Conservation (phyloP, 2,329 filamentous ascomycete genomes). For the Periconia sp. region DNA sequence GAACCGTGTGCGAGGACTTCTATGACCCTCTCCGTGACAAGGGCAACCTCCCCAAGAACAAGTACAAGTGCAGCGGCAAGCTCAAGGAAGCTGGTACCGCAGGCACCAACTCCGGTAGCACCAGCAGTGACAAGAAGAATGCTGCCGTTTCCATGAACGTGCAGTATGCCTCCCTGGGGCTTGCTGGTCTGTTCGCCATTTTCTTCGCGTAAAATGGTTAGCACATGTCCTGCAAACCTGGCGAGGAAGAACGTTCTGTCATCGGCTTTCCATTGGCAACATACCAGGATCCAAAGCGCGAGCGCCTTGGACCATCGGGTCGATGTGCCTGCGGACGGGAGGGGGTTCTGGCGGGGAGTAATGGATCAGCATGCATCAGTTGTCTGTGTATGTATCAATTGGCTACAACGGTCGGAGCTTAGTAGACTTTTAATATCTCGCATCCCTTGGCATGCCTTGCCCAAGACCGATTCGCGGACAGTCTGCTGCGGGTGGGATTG, state of each 20-base stretch:
- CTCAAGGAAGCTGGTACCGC: constrained; percentile 44
- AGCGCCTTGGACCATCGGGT: constrained; percentile 26
- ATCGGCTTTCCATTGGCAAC: constrained; percentile 42
- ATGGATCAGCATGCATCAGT: constrained; percentile 38
- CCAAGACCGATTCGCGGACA: constrained; percentile 20
- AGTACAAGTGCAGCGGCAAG: constrained; percentile 48
- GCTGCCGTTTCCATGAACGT: constrained; percentile 51
- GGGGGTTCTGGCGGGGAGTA: constrained; percentile 28
- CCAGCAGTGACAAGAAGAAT: constrained; percentile 22
- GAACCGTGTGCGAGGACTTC: constrained; percentile 43
- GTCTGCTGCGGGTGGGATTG: constrained; percentile 25
- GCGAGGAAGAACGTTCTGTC: constrained; percentile 46
- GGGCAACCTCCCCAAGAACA: constrained; percentile 52
- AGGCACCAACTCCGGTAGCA: constrained; percentile 42
- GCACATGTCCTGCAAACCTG: constrained; percentile 17
- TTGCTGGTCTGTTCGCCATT: constrained; percentile 55
- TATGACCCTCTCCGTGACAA: constrained; percentile 50
- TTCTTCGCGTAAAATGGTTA: constrained; percentile 53
- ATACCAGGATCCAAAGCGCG: constrained; percentile 34
- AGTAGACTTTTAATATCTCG: constrained; percentile 43
- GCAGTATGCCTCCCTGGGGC: constrained; percentile 48
- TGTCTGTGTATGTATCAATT: constrained; percentile 48
- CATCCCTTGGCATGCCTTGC: constrained; percentile 27
- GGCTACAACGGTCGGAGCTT: constrained; percentile 35
- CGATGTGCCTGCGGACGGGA: constrained; percentile 30